Evolutionary conservation across 257 asterid species (phyloP), one percentile per base, ranked within the genome.

Genomic region (Salvia hispanica): DNA sequence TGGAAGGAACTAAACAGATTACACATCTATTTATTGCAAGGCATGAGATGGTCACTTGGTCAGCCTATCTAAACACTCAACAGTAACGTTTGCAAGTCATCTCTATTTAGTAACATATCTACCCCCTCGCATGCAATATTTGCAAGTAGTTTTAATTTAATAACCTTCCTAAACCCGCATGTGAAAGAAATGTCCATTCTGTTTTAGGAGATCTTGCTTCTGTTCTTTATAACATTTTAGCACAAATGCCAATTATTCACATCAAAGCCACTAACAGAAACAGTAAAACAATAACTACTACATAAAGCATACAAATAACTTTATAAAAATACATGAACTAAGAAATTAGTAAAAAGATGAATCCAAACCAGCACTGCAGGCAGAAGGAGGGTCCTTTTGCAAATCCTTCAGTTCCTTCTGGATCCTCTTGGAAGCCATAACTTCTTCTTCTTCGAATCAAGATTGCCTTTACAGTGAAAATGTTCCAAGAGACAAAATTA

Each of bases 391-490:
- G 58, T 85, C 91, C 73, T 76, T 82, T 66, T 78, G 78, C 84
- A 85, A 70, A 64, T 85, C 91, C 75, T 82, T 85, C 73, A 85
- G 44, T 75, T 85, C 91, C 70, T 82, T 85, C 64, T 69, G 86
- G 72, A 85, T 82, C 79, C 91, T 80, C 83, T 85, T 82, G 55
- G 91, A 78, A 72, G 88, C 91, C 91, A 82, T 82, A 60, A 13
- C 71, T 63, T 69, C 34, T 47, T 61, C 21, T 18, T 18, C 21
- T 18, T 18, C 61, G 33, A 55, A 37, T 7, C 15, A 55, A 1
- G 7, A 64, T 44, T 58, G 14, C 15, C 77, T 45, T 44, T 3
- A 36, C 50, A 9, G 15, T 4, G 43, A 43, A 72, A 13, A 15
- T 34, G 31, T 34, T n/a, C 18, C 44, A 6, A 48, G 37, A 7